Base-by-base conservation (phyloP, 2,329 filamentous ascomycete genomes). In the Penicillium sp. region DNA sequence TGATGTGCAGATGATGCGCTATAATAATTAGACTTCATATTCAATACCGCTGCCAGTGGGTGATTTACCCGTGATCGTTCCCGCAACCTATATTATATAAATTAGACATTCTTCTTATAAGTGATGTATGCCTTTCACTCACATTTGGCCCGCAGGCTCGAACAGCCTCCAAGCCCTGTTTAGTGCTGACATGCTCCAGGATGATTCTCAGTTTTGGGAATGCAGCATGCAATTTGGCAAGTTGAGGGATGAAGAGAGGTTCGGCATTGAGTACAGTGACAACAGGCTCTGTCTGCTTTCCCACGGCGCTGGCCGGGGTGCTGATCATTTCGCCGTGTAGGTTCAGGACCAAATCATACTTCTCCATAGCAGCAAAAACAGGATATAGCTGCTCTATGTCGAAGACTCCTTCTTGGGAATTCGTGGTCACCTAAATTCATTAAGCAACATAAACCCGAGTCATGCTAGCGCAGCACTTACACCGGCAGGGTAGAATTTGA, bases 321-420 rank as follows among this genome's bases (percentile, higher is more conserved):
- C 58, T 60, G 50, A 57, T 60, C n/a, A 87, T 84, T 74, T 97
- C 93, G 62, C 92, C 93, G 71, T 97, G 92, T n/a, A 97, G 79
- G 75, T 97, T 97, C 43, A 95, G 81, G n/a, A 95, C 82, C 69
- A 96, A 79, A 63, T 87, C 85, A 63, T 91, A 84, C 59, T 86
- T 77, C 69, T 96, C 88, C 92, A 97, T 97, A 62, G 90, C 89
- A n/a, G 81, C 83, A 68, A 97, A 96, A 14, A 93, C 89, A 5
- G 75, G 74, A 57, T 77, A 78, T 63, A 77, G 76, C 16, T 68
- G 62, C 8, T 71, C 68, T 57, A 76, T 76, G 61, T 77, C 74
- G 43, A 76, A 65, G 2, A 79, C 76, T 4, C 77, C 77, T 8
- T 74, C 70, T 35, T 79, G 78, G 3, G 82, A 85, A 66, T 86